These are phyloP conservation scores for Penicillium longicatenatum DNA, from an alignment of 495 filamentous ascomycete species.

Conservation along the genomic window DNA sequence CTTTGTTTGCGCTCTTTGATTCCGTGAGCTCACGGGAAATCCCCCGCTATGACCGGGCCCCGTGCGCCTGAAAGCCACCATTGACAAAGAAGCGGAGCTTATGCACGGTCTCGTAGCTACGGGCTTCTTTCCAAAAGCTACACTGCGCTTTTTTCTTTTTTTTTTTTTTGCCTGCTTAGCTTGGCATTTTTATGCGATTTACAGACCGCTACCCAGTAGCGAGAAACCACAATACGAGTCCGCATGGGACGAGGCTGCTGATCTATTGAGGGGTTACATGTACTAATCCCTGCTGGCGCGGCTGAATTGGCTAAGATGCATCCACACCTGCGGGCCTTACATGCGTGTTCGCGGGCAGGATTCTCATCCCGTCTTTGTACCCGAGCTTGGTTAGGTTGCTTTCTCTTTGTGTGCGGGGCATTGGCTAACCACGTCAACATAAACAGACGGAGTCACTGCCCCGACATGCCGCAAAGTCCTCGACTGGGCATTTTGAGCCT, in stretches of 20 bases:
- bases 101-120: neutral
- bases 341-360: conserved; percentile 1
- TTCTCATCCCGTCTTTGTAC: conserved; percentile 4
- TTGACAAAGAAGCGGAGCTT: neutral
- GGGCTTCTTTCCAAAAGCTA: no score
- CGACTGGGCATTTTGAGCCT: neutral
- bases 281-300: conserved; percentile 7
- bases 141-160: neutral
- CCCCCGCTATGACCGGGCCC: neutral
- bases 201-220: neutral
- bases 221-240: neutral
- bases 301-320: conserved; percentile 10
- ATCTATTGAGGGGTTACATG: conserved; percentile 11
- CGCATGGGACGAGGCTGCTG: neutral
- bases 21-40: neutral
- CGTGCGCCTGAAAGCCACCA: neutral
- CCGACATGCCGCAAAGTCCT: neutral
- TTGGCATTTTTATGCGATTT: neutral
- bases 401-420: conserved; percentile 1
- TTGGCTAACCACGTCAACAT: neutral
- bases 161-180: neutral
- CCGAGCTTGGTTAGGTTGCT: neutral
- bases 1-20: neutral
- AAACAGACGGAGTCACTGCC: neutral
- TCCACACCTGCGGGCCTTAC: neutral